Evolutionary conservation across 768 basidiomycete species (phyloP).

Genomic region (Suillus lakei): DNA sequence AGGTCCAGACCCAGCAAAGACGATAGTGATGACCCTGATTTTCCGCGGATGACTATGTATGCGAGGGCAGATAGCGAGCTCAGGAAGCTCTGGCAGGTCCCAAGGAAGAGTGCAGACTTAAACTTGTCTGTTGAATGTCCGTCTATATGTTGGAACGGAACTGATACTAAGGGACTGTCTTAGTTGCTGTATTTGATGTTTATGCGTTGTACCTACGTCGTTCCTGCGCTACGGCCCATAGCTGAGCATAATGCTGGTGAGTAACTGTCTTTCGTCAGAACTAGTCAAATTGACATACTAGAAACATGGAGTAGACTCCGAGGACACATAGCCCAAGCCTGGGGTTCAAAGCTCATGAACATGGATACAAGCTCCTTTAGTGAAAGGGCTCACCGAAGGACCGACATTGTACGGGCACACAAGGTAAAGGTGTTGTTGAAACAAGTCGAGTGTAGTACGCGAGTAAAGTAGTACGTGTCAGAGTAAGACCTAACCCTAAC

Average conservation of each 20-base stretch:
- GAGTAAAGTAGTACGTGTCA: constrained; percentile 26
- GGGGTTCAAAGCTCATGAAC: background rate
- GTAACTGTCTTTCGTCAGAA: constrained; percentile 11
- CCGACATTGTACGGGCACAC: constrained; percentile 21
- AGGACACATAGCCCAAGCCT: constrained; percentile 78
- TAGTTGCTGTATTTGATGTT: background rate
- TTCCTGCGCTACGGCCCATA: constrained; percentile 96
- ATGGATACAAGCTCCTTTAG: background rate
- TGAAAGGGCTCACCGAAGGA: constrained; percentile 27
- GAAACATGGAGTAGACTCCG: constrained; percentile 93
- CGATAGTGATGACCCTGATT: constrained; percentile 52
- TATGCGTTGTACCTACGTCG: constrained; percentile 57
- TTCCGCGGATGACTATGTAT: constrained; percentile 72
- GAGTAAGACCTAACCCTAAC: constrained; percentile 21
- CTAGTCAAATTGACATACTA: constrained; percentile 52
- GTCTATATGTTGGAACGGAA: constrained; percentile 77
- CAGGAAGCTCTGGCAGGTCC: constrained; percentile 82
- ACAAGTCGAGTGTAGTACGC: constrained; percentile 4
- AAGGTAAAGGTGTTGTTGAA: background rate
- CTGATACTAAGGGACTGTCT: constrained; percentile 60
- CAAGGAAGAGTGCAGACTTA: constrained; percentile 83
- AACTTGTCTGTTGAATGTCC: constrained; percentile 72
- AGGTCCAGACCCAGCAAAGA: constrained; percentile 66
- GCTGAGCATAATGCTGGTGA: constrained; percentile 40
- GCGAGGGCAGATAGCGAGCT: constrained; percentile 77